Evolutionary conservation across 192 early-diverging fungal genomes (phyloP).

Genomic region (Rhizophagus sp.): DNA sequence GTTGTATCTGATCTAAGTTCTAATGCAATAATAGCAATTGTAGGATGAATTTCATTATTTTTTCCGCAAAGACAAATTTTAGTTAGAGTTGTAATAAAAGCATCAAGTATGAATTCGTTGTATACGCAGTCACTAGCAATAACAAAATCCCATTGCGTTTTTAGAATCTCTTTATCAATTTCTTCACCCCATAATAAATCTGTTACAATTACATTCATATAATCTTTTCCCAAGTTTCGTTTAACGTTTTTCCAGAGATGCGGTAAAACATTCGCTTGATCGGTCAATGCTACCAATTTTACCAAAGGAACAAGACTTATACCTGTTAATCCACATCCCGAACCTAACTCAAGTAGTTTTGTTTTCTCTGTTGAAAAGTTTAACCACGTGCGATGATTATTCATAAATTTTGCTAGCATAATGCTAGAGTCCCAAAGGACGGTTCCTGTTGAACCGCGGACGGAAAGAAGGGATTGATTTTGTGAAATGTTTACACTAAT

Average conservation of each 20-base stretch:
- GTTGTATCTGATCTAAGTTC: conserved; percentile 46
- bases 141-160: conserved; percentile 36
- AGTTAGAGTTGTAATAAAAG: conserved; percentile 38
- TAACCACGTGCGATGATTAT: conserved; percentile 20
- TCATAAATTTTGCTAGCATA: conserved; percentile 43
- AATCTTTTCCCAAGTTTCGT: conserved; percentile 41
- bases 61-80: conserved; percentile 6
- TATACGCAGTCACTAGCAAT: conserved; percentile 49
- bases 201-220: conserved; percentile 27
- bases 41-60: conserved; percentile 19
- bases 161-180: conserved; percentile 39
- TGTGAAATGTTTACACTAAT: conserved; percentile 12
- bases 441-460: conserved; percentile 46
- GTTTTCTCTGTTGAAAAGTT: conserved; percentile 36
- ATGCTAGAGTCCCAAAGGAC: conserved; percentile 50
- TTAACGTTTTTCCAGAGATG: conserved; percentile 45
- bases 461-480: conserved; percentile 39
- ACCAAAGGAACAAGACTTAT: conserved; percentile 44
- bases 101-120: conserved; percentile 42
- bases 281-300: conserved; percentile 41
- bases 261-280: conserved; percentile 45
- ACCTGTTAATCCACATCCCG: conserved; percentile 48
- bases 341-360: conserved; percentile 41
- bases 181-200: conserved; percentile 42
- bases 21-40: conserved; percentile 37